phyloP scores from a whole-genome alignment of 129 eudicot species.

The Escallonia rubra region DNA sequence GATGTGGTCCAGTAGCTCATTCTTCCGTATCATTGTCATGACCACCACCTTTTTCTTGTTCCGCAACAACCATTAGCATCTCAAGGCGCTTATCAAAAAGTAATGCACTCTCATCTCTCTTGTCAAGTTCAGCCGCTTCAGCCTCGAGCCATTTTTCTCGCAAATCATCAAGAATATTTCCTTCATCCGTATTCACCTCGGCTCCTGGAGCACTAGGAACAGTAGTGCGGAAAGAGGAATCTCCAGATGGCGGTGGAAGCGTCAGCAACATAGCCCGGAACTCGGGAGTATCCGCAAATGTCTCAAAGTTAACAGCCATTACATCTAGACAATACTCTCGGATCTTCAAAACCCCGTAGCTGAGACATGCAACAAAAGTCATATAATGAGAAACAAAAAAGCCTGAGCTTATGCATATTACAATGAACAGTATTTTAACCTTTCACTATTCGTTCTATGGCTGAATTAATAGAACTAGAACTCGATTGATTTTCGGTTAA shows the following conservation, averaged over 20 bases:
- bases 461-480: too few relatives aligned
- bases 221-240: conserved; percentile 77
- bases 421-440: too few relatives aligned
- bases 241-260: conserved; percentile 95
- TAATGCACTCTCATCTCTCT: conserved; percentile 84
- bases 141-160: conserved; percentile 97
- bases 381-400: too few relatives aligned
- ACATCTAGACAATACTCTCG: conserved; percentile 82
- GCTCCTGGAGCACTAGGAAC: conserved; percentile 98
- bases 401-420: too few relatives aligned
- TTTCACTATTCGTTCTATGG: too few relatives aligned
- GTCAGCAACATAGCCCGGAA: conserved; percentile 83
- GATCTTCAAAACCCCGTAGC: conserved; percentile 89
- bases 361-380: background rate
- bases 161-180: conserved; percentile 82
- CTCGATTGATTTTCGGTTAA: too few relatives aligned
- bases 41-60: conserved; percentile 39
- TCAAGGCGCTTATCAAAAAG: conserved; percentile 84
- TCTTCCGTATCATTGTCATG: too few relatives aligned
- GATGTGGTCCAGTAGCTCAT: too few relatives aligned
- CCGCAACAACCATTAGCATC: conserved; percentile 82
- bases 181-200: conserved; percentile 51
- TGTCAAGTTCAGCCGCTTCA: conserved; percentile 92
- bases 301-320: conserved; percentile 85
- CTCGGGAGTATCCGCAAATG: conserved; percentile 76